phyloP scores from a whole-genome alignment of 1,284 basidiomycete species.

The Phlebopus sp. region DNA sequence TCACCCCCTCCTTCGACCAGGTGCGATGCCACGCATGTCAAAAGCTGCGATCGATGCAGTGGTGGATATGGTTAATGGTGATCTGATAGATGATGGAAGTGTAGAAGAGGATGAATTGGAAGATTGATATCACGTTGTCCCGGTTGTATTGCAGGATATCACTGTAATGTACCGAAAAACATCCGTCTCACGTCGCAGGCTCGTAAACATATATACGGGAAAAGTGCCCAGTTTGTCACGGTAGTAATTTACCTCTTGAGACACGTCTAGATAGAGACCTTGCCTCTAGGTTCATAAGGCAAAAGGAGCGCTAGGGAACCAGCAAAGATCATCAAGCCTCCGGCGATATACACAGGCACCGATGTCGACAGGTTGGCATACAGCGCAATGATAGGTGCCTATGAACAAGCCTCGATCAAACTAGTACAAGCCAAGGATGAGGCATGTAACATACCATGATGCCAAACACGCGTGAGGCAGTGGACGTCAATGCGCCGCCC shows the following conservation, averaged over 20 bases:
- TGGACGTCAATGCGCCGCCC: constrained; percentile 64
- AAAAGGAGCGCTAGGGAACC: constrained; percentile 67
- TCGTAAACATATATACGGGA: neutral
- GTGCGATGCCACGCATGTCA: constrained; percentile 67
- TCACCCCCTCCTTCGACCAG: constrained; percentile 63
- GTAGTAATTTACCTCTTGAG: neutral
- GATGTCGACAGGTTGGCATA: constrained; percentile 64
- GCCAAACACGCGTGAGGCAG: constrained; percentile 61
- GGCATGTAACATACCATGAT: constrained; percentile 43
- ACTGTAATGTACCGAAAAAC: too few species aligned
- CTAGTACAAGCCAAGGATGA: constrained; percentile 4
- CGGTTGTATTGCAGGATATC: neutral
- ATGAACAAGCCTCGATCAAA: neutral
- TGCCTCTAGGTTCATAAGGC: constrained; percentile 74
- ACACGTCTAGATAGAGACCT: constrained; percentile 50
- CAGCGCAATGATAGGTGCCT: constrained; percentile 74
- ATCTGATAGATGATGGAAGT: constrained; percentile 41
- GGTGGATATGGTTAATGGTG: constrained; percentile 58
- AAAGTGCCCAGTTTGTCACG: neutral
- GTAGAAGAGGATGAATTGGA: constrained; percentile 41
- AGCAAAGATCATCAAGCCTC: constrained; percentile 65
- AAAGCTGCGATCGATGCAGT: constrained; percentile 60
- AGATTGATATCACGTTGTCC: constrained; percentile 22
- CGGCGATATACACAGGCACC: constrained; percentile 76
- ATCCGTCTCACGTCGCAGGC: too few species aligned